Evolutionary conservation across 257 asterid species (phyloP).

Genomic region (Coffea eugenioides): DNA sequence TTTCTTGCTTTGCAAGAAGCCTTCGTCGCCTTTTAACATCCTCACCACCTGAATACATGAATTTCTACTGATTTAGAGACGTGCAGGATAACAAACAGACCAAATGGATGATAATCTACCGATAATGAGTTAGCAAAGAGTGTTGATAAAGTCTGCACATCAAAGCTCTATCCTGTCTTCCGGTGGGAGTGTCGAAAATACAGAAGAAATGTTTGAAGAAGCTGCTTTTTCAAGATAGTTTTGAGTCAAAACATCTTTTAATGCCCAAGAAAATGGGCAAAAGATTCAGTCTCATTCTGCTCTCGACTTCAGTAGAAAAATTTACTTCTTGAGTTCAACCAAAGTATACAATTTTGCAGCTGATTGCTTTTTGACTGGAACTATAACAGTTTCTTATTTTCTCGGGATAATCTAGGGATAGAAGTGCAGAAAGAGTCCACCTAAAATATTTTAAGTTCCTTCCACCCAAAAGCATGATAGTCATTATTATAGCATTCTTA

Average conservation of each 20-base stretch:
- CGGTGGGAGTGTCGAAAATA: not conserved
- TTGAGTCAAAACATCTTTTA: not conserved
- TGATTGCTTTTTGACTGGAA: not conserved
- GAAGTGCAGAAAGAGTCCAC: not conserved
- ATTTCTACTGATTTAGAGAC: not conserved
- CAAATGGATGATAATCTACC: not conserved
- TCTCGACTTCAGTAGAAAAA: not conserved
- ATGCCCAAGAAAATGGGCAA: not conserved
- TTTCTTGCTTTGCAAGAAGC: constrained; percentile 48
- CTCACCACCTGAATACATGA: constrained; percentile 50
- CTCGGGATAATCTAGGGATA: not conserved
- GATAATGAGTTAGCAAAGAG: not conserved
- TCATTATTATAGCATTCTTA: not conserved
- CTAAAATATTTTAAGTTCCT: not conserved
- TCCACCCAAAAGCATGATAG: not conserved
- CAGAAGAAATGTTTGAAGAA: not conserved
- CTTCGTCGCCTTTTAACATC: constrained; percentile 75
- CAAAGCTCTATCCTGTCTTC: not conserved
- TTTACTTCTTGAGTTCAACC: not conserved
- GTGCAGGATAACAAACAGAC: not conserved
- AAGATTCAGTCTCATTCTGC: not conserved
- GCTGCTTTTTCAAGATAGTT: not conserved
- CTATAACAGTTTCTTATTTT: not conserved
- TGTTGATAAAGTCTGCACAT: not conserved
- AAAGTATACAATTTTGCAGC: not conserved